These are phyloP conservation scores for Effrenium voratum DNA, from an alignment of 73 alveolate genomes.

Conservation along the genomic window DNA sequence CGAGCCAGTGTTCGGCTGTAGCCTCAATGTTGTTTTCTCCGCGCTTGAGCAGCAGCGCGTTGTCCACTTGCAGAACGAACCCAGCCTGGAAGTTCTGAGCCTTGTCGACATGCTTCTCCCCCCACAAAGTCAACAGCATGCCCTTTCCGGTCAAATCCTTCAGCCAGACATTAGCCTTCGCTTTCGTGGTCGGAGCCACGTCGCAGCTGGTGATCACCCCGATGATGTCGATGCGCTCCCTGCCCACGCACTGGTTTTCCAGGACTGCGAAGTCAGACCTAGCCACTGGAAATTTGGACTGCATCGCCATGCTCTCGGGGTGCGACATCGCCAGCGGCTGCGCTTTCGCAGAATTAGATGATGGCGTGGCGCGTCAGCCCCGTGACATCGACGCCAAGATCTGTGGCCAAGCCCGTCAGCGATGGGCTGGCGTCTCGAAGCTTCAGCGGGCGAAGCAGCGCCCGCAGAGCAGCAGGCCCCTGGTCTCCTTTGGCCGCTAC, in stretches of 20 bases:
- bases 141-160: background rate
- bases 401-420: too few relatives aligned
- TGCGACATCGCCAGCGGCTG: too few relatives aligned
- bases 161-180: background rate
- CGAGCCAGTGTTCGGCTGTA: background rate
- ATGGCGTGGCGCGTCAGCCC: too few relatives aligned
- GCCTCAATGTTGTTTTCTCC: background rate
- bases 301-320: background rate
- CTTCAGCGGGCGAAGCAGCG: too few relatives aligned
- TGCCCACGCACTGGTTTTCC: background rate
- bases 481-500: too few relatives aligned
- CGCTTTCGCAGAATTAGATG: too few relatives aligned
- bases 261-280: background rate
- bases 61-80: background rate
- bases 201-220: background rate
- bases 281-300: background rate
- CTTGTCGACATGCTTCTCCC: background rate
- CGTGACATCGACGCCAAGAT: too few relatives aligned
- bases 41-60: background rate
- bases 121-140: background rate
- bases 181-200: background rate
- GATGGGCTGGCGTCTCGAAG: too few relatives aligned
- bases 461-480: too few relatives aligned
- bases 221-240: background rate
- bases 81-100: background rate